These are phyloP conservation scores for Cornus kousa DNA, from an alignment of 148 eudicot genomes.

Conservation along the genomic window DNA sequence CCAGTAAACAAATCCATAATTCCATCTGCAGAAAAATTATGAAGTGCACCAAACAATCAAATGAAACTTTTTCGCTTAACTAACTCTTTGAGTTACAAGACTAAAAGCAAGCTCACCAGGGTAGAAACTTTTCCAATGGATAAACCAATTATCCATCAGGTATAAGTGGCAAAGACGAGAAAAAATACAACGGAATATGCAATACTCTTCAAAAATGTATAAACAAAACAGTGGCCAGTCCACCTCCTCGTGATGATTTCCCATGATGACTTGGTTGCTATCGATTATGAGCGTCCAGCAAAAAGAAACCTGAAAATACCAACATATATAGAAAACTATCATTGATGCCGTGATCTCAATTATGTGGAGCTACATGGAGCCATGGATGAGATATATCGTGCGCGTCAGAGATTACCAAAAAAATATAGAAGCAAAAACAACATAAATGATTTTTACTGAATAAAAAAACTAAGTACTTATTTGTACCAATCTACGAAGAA, in stretches of 20 bases:
- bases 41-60: slow-evolving; percentile 4
- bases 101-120: slow-evolving; percentile 10
- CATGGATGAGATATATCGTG: not conserved
- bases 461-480: not conserved
- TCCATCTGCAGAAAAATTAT: slow-evolving; percentile 4
- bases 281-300: not conserved
- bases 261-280: not conserved
- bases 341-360: not conserved
- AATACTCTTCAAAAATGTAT: not conserved
- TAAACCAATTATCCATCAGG: slow-evolving; percentile 7
- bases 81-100: not conserved
- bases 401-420: not conserved
- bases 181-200: not conserved
- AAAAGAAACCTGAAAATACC: slow-evolving; percentile 9
- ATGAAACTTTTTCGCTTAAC: not conserved
- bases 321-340: not conserved
- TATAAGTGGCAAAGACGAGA: not conserved
- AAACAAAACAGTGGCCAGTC: not conserved
- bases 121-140: not conserved
- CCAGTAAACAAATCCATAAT: not conserved
- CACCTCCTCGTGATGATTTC: slow-evolving; percentile 10
- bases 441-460: not conserved
- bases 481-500: not conserved
- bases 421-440: not conserved
- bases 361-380: not conserved